phyloP scores from a whole-genome alignment of 768 basidiomycete genomes.

The Psilocybe sp. region DNA sequence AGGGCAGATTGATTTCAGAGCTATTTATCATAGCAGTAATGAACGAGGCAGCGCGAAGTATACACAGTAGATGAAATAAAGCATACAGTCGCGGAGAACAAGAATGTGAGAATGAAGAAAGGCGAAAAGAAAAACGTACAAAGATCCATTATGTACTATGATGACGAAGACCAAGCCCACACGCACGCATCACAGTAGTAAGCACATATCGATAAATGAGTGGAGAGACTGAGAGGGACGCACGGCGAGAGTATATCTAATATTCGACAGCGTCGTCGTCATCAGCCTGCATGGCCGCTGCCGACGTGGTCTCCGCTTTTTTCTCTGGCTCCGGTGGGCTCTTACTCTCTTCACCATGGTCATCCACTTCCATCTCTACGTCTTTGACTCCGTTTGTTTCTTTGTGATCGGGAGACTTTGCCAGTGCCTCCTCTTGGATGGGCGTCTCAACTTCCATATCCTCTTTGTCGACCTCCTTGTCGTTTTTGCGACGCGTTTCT shows the following conservation, averaged over 20 bases:
- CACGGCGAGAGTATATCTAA: conserved; percentile 35
- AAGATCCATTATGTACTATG: conserved; percentile 14
- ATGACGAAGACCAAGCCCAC: conserved; percentile 6
- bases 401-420: conserved; percentile 6
- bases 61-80: not conserved
- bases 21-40: no score
- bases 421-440: conserved; percentile 9
- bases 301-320: conserved; percentile 40
- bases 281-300: conserved; percentile 56
- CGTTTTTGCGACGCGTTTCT: conserved; percentile 48
- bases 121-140: conserved; percentile 20
- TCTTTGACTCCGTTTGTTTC: conserved; percentile 14
- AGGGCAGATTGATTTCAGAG: no score
- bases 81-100: conserved; percentile 10
- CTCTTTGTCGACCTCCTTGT: conserved; percentile 26
- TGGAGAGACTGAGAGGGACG: conserved; percentile 1
- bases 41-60: no score
- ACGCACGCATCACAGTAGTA: not conserved
- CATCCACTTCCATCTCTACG: conserved; percentile 37
- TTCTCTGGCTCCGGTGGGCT: conserved; percentile 35
- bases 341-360: conserved; percentile 31
- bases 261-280: conserved; percentile 85
- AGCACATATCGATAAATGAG: not conserved
- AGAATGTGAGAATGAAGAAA: conserved; percentile 17
- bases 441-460: conserved; percentile 35